phyloP scores from a whole-genome alignment of 1,284 basidiomycete genomes.

The Cutaneotrichosporon sp. region DNA sequence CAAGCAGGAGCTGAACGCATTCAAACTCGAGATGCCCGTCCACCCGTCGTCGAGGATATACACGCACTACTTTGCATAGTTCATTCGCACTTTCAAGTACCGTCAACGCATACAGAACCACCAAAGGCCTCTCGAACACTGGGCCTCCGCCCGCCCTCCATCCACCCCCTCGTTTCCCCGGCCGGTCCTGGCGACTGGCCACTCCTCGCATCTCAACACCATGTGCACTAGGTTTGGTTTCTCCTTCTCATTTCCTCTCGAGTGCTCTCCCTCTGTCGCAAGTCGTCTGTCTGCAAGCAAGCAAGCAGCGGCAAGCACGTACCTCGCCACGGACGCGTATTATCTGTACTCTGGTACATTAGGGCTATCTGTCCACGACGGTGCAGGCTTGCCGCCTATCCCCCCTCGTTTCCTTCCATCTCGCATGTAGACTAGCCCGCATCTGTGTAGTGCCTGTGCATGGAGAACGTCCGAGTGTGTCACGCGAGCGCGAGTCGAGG shows the following conservation, averaged over 20 bases:
- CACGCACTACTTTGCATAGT: slow-evolving; percentile 64
- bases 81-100: slow-evolving; percentile 14
- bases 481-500: too few species aligned
- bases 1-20: slow-evolving; percentile 94
- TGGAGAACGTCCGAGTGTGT: background rate
- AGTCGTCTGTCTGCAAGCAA: slow-evolving; percentile 8
- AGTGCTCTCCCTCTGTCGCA: background rate
- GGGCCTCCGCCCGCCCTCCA: background rate
- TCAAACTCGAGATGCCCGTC: slow-evolving; percentile 98
- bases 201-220: slow-evolving; percentile 1
- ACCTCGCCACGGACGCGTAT: background rate
- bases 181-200: slow-evolving; percentile 10
- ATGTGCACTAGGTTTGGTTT: slow-evolving; percentile 17
- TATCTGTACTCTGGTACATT: slow-evolving; percentile 1
- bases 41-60: slow-evolving; percentile 83
- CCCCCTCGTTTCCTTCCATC: background rate
- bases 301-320: background rate
- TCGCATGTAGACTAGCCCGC: background rate
- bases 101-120: background rate
- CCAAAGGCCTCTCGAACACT: slow-evolving; percentile 6
- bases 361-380: background rate
- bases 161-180: background rate
- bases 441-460: background rate
- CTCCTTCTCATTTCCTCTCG: background rate
- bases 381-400: background rate